These are phyloP conservation scores for Amaranthus hypochondriacus DNA, from an alignment of 148 eudicot genomes.

Conservation along the genomic window DNA sequence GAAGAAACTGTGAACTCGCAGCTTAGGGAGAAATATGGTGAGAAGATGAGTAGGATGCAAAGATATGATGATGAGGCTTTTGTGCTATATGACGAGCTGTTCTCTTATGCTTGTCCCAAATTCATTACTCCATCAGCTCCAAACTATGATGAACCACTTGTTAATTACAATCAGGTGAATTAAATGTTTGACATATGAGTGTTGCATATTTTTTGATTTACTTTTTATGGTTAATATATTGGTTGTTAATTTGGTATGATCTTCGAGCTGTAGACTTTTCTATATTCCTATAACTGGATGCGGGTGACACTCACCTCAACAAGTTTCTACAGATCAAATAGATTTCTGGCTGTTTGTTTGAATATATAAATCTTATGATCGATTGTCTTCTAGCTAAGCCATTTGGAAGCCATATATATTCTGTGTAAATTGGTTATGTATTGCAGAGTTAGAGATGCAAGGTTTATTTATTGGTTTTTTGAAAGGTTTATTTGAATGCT, in stretches of 20 bases:
- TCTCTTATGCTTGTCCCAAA: conserved; percentile 98
- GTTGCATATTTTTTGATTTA: neutral
- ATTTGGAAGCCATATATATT: neutral
- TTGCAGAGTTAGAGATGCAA: neutral
- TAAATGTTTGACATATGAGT: neutral
- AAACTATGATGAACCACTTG: conserved; percentile 86
- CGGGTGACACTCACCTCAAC: no score
- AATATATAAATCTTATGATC: no score
- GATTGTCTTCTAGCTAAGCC: no score
- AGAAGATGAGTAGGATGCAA: conserved; percentile 93
- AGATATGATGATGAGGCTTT: conserved; percentile 85
- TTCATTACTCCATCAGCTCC: conserved; percentile 96
- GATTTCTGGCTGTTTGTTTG: no score
- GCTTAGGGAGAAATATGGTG: conserved; percentile 87
- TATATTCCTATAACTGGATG: no score
- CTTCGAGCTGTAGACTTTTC: neutral
- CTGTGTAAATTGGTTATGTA: neutral
- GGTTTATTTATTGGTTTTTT: neutral
- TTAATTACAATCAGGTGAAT: conserved; percentile 90
- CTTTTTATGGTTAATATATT: neutral
- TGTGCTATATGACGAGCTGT: conserved; percentile 88
- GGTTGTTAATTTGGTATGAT: neutral
- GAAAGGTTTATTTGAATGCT: no score
- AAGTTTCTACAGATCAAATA: no score
- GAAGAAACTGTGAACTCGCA: conserved; percentile 92